Percentiles rank a stretch among this genome's conserved stretches.
Evolutionary conservation across 768 basidiomycete genomes (phyloP).

Genomic region (Leucocoprinus sp.): DNA sequence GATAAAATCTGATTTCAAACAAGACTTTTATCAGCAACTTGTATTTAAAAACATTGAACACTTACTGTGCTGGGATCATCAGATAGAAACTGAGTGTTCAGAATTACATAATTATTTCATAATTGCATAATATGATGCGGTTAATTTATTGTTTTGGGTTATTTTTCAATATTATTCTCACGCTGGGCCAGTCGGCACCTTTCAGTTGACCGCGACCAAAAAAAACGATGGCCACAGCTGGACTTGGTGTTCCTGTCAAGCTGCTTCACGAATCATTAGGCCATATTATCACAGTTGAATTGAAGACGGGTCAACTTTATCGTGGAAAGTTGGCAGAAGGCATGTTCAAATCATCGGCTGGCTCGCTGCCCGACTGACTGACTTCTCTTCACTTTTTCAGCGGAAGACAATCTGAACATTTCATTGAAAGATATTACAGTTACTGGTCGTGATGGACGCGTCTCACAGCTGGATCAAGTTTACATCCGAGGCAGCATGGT

Average conservation of each 20-base stretch:
- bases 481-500: conserved; percentile 99
- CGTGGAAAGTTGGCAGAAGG: conserved; percentile 97
- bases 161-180: background rate
- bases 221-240: conserved; percentile 42
- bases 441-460: conserved; percentile 94
- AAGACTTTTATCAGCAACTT: no score
- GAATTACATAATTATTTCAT: no score
- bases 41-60: no score
- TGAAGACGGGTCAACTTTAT: conserved; percentile 96
- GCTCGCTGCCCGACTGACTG: background rate
- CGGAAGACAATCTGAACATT: conserved; percentile 97
- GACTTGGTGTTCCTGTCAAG: conserved; percentile 93
- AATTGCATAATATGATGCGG: no score
- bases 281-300: conserved; percentile 94
- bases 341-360: conserved; percentile 26
- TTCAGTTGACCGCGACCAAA: conserved; percentile 6
- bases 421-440: conserved; percentile 95
- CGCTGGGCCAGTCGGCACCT: conserved; percentile 5
- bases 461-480: conserved; percentile 97
- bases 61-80: no score
- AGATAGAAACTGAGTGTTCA: no score
- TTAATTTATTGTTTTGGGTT: background rate
- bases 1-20: no score
- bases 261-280: conserved; percentile 94
- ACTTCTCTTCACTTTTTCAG: conserved; percentile 35